A percentile compares a stretch with the other conserved stretches of the same genome.
Evolutionary conservation across 345 rosid genomes (phyloP).

Genomic region (Capsella bursapastoris): DNA sequence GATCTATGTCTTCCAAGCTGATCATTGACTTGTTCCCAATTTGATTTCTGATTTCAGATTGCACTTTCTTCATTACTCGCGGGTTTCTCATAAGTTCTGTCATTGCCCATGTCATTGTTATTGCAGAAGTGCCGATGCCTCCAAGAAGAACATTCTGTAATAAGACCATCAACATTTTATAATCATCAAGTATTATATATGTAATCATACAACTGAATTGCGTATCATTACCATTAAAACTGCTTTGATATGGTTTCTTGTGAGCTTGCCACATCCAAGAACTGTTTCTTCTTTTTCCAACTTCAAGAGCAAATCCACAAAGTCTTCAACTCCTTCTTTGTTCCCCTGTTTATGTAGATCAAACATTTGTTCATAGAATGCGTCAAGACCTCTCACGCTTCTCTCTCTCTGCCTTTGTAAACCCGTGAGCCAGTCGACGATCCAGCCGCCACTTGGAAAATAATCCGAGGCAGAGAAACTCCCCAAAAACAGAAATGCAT

Average conservation of each 20-base stretch:
- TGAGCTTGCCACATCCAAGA: constrained; percentile 23
- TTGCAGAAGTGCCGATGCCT: constrained; percentile 37
- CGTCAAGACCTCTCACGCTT: constrained; percentile 44
- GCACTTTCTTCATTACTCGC: constrained; percentile 48
- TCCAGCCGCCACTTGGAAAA: constrained; percentile 49
- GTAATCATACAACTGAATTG: neutral
- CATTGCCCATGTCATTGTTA: constrained; percentile 53
- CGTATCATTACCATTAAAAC: constrained; percentile 10
- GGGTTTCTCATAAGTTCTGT: constrained; percentile 53
- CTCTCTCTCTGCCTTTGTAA: constrained; percentile 37
- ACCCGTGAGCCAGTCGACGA: constrained; percentile 49
- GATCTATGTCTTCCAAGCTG: constrained; percentile 35
- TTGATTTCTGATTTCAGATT: constrained; percentile 49
- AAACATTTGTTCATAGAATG: constrained; percentile 45
- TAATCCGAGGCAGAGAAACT: constrained; percentile 48
- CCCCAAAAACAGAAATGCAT: constrained; percentile 37
- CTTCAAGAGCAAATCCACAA: constrained; percentile 22
- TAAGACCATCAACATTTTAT: neutral
- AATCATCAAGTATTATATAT: neutral
- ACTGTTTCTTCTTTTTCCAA: constrained; percentile 29
- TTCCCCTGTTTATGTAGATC: constrained; percentile 48
- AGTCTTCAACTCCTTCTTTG: constrained; percentile 41
- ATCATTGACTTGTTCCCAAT: constrained; percentile 44
- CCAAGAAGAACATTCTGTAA: constrained; percentile 47
- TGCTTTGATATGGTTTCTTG: constrained; percentile 35